Evolutionary conservation across 169 alveolate genomes (phyloP).

Genomic region (Perkinsus olseni): DNA sequence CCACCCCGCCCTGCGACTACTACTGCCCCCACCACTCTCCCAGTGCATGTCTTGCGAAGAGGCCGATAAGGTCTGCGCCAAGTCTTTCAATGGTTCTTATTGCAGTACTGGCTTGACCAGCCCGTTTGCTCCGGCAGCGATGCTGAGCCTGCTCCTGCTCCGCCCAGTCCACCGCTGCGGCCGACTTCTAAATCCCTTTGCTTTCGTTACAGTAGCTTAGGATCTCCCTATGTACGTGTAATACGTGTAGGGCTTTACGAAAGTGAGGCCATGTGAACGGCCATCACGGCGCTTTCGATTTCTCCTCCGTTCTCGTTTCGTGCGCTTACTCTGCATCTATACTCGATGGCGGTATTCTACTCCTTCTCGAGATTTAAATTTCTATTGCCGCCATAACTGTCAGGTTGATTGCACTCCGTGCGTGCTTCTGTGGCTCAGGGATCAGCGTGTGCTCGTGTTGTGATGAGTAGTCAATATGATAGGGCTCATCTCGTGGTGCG

Average conservation of each 20-base stretch:
- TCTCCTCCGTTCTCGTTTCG: not conserved
- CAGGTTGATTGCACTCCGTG: too few relatives aligned
- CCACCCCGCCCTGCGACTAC: not conserved
- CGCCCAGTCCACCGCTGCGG: not conserved
- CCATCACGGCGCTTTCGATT: not conserved
- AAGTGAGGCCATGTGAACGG: not conserved
- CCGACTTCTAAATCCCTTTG: not conserved
- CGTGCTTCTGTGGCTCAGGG: too few relatives aligned
- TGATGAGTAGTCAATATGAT: too few relatives aligned
- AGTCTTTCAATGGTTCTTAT: not conserved
- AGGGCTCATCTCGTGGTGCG: too few relatives aligned
- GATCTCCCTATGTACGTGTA: not conserved
- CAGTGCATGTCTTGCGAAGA: not conserved
- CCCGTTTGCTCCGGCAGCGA: not conserved
- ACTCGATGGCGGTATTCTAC: not conserved
- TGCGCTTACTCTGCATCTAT: not conserved
- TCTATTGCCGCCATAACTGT: not conserved
- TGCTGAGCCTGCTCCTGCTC: not conserved
- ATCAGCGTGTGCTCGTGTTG: too few relatives aligned
- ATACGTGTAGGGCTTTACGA: not conserved
- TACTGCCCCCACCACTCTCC: not conserved
- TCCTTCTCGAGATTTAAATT: not conserved
- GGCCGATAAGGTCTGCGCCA: not conserved
- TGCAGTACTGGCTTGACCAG: not conserved
- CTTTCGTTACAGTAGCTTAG: not conserved